A percentile compares a stretch with the other conserved stretches of the same genome.
phyloP scores from a whole-genome alignment of 768 basidiomycete genomes.

The Russula emetica region DNA sequence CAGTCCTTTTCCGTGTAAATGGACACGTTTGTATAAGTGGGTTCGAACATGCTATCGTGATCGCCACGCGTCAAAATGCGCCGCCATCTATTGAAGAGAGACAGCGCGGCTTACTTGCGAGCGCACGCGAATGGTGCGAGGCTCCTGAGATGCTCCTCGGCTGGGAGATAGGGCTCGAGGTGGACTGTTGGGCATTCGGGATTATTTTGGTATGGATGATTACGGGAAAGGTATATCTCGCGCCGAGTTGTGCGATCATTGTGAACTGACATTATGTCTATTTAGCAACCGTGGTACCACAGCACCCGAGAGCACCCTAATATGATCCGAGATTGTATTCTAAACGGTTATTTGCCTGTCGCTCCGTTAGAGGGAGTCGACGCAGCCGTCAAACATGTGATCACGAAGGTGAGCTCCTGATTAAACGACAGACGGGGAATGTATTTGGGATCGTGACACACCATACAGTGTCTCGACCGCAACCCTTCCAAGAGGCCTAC shows the following conservation, averaged over 20 bases:
- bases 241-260: not conserved
- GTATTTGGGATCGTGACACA: not conserved
- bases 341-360: constrained; percentile 2
- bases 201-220: constrained; percentile 26
- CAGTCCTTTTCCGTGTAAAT: constrained; percentile 23
- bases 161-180: constrained; percentile 25
- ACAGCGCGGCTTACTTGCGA: constrained; percentile 1
- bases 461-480: constrained; percentile 26
- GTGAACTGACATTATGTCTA: not conserved
- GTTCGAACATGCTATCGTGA: constrained; percentile 22
- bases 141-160: constrained; percentile 27
- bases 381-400: constrained; percentile 10
- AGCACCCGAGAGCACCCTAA: not conserved
- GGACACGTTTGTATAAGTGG: constrained; percentile 26
- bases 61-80: not conserved
- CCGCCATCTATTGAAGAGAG: constrained; percentile 9
- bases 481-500: constrained; percentile 23
- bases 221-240: constrained; percentile 22
- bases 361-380: constrained; percentile 7
- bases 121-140: constrained; percentile 22
- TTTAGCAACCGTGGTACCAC: constrained; percentile 14
- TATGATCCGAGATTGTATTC: constrained; percentile 15
- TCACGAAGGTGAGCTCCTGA: constrained; percentile 17
- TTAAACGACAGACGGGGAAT: not conserved
- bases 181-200: constrained; percentile 27